Evolutionary conservation across 2,329 filamentous ascomycete genomes (phyloP).

Genomic region (Paecilomyces dactylethromorphus): DNA sequence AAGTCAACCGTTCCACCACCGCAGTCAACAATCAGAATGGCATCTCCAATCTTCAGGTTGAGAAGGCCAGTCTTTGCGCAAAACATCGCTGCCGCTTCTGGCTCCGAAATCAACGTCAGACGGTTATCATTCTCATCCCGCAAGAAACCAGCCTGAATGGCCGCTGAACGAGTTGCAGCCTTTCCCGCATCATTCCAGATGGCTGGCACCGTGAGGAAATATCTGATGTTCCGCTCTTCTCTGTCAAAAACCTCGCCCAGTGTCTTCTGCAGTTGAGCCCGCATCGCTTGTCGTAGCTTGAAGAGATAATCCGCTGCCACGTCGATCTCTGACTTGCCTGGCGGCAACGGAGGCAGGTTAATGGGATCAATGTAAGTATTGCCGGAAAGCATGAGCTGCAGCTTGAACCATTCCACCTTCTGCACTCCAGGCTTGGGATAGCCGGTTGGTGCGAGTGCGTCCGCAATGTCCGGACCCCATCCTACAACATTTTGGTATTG

Average conservation of each 20-base stretch:
- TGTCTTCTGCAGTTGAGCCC: constrained; percentile 90
- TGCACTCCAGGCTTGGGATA: constrained; percentile 97
- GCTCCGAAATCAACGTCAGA: constrained; percentile 88
- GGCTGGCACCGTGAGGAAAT: constrained; percentile 96
- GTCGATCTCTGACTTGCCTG: constrained; percentile 97
- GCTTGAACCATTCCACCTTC: constrained; percentile 99
- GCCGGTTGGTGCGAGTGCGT: constrained; percentile 90
- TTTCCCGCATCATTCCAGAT: constrained; percentile 99
- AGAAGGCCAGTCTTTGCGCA: constrained; percentile 94
- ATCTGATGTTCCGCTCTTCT: constrained; percentile 95
- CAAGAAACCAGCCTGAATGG: constrained; percentile 93
- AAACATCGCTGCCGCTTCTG: constrained; percentile 94
- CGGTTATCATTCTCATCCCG: constrained; percentile 97
- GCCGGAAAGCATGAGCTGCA: constrained; percentile 96
- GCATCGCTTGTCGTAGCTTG: constrained; percentile 95
- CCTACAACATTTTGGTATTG: constrained; percentile 99
- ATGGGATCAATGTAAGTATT: constrained; percentile 99
- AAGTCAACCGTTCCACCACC: constrained; percentile 97
- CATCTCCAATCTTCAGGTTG: constrained; percentile 96
- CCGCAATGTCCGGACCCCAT: constrained; percentile 96
- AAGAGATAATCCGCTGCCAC: constrained; percentile 99
- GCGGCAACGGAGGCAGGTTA: constrained; percentile 92
- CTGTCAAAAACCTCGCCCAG: constrained; percentile 95
- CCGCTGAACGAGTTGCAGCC: constrained; percentile 88
- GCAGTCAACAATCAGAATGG: constrained; percentile 96